Base-by-base conservation (phyloP, 192 early-diverging fungal genomes). In the Entophlyctis luteolus region DNA sequence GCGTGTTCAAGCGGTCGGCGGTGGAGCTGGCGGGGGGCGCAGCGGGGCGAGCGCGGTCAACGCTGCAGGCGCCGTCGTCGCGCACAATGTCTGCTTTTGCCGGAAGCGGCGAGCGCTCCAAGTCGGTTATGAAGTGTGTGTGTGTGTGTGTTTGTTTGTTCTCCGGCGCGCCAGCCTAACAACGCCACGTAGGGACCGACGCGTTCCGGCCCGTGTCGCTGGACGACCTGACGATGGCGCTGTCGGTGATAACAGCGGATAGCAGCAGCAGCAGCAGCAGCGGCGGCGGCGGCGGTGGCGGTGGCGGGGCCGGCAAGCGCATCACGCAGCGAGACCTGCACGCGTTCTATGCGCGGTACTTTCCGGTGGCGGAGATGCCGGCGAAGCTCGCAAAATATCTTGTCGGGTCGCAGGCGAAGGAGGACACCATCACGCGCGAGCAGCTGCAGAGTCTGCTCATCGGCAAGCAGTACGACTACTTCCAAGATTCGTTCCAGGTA, bases 371-470 rank as follows among this genome's bases (percentile, higher is more conserved):
- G 14, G 16, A 50, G 10, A 16, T 49, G 46, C 37, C 36, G 18
- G 14, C 60, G 8, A 63, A 63, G 34, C 60, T 63, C 16, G 48
- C 46, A 12, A 63, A 63, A 49, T 22, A 50, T 5, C 28, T 63
- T 27, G 4, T 63, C 18, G 6, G 23, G 5, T 14, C 28, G 6
- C 27, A 48, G 18, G 32, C 60, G 5, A 63, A 63, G 47, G 60
- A 82, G 38, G 76, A 80, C 39, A 74, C 75, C 35, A 62, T 82
- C 2, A 80, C 76, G 22, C 71, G 63, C 39, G 81, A 82, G 38
- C 60, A 73, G 65, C 52, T 82, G 62, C 32, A 48, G 45, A 72
- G 63, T 22, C 27, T 82, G 50, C 54, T 82, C 55, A 25, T 82
- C 8, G 72, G 71, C 25, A 31, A 58, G 33, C 36, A 32, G 23